Conservation (phyloP, 192 early-diverging fungal species). For the Umbelopsis sp. region DNA sequence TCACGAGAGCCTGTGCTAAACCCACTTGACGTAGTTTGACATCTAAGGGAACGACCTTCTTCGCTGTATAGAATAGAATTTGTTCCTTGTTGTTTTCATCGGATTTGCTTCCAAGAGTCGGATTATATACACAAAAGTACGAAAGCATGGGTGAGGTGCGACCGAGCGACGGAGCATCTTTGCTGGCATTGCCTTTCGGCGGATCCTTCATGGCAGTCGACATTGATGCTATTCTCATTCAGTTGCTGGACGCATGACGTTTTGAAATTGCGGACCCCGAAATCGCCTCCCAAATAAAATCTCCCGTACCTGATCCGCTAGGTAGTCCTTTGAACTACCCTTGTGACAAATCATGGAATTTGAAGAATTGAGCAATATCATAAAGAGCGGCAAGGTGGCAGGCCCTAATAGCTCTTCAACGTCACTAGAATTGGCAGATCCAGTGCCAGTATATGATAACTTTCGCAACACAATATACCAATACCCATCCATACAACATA, state of each 20-base stretch:
- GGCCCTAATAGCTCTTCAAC: not conserved
- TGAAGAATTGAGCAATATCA: slow-evolving; percentile 11
- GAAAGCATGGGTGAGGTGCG: slow-evolving; percentile 52
- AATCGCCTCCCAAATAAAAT: not conserved
- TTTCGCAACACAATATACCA: slow-evolving; percentile 8
- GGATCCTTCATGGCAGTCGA: not conserved
- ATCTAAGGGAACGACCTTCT: slow-evolving; percentile 69
- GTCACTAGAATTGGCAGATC: not conserved
- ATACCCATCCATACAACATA: not conserved
- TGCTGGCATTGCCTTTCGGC: not conserved
- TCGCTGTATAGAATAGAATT: slow-evolving; percentile 72
- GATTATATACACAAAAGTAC: slow-evolving; percentile 78
- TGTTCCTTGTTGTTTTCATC: slow-evolving; percentile 80
- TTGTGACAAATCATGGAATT: slow-evolving; percentile 13
- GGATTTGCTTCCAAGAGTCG: slow-evolving; percentile 56
- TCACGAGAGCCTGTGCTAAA: slow-evolving; percentile 69
- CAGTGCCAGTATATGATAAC: not conserved
- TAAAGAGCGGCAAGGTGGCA: not conserved
- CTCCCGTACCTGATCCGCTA: not conserved
- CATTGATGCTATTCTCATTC: not conserved
- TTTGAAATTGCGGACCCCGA: slow-evolving; percentile 2
- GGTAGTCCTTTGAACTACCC: not conserved
- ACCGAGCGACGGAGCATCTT: slow-evolving; percentile 18
- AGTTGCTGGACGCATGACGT: not conserved
- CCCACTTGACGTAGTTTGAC: slow-evolving; percentile 76